Percentiles rank a stretch among this genome's conserved stretches.
Conservation (phyloP, 179 eudicot species). For the Heliamphora pulchella region DNA sequence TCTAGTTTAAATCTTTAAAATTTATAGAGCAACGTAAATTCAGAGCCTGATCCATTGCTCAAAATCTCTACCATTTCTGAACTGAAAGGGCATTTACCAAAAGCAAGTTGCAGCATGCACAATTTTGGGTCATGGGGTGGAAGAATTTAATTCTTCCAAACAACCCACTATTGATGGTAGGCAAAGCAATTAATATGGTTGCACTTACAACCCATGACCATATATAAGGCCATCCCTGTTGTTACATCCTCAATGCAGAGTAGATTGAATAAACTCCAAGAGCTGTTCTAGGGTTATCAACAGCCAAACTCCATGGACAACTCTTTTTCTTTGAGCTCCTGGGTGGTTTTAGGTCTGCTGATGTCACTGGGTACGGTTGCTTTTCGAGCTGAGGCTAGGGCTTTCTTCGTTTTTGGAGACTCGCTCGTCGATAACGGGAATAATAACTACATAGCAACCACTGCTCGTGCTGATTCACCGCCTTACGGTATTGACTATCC, state of each 20-base stretch:
- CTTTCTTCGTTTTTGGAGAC: constrained; percentile 57
- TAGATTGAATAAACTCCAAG: neutral
- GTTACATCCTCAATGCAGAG: neutral
- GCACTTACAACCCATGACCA: neutral
- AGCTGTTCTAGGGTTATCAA: neutral
- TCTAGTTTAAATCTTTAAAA: no score
- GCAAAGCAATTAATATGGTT: constrained; percentile 13
- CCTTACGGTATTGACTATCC: constrained; percentile 29
- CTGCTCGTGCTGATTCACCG: constrained; percentile 22
- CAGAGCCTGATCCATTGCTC: neutral
- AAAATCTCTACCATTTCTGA: neutral
- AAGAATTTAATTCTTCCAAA: constrained; percentile 20
- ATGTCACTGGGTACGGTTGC: neutral
- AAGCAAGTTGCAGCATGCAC: neutral
- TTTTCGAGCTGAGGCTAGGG: constrained; percentile 24
- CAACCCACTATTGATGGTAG: constrained; percentile 21
- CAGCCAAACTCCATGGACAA: neutral
- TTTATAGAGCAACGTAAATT: no score
- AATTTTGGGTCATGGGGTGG: constrained; percentile 1
- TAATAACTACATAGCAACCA: constrained; percentile 16
- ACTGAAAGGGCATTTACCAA: neutral
- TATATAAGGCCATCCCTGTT: neutral
- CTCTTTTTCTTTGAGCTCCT: neutral
- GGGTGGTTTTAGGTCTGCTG: neutral
- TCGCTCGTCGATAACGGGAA: constrained; percentile 24